phyloP scores from a whole-genome alignment of 1,139 yeast species.

The Nakaseomyces delphensis region DNA sequence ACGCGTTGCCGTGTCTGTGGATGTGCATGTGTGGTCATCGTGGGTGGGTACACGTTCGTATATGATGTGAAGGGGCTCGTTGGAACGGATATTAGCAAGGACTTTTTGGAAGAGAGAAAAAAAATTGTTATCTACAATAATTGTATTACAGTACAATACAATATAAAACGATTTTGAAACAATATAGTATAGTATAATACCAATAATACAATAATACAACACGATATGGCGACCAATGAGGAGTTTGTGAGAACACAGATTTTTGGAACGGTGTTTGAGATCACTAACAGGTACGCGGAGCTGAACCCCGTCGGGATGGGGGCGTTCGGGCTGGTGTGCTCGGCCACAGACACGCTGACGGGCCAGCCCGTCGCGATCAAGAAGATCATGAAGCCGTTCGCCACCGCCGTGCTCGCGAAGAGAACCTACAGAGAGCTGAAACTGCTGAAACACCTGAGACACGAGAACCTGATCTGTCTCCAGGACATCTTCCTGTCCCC shows the following conservation, averaged over 20 bases:
- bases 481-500: constrained; percentile 95
- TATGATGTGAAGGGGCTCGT: too few relatives aligned
- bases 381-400: constrained; percentile 94
- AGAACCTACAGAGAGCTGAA: constrained; percentile 94
- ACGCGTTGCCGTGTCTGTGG: too few relatives aligned
- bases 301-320: constrained; percentile 99
- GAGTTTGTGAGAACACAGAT: constrained; percentile 41
- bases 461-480: constrained; percentile 85
- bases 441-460: constrained; percentile 83
- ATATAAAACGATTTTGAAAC: not conserved
- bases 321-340: constrained; percentile 95
- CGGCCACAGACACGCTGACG: constrained; percentile 86
- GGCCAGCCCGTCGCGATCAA: constrained; percentile 94
- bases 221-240: constrained; percentile 26
- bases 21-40: too few relatives aligned
- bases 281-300: constrained; percentile 83
- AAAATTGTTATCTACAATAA: too few relatives aligned
- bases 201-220: not conserved
- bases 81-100: too few relatives aligned
- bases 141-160: not conserved
- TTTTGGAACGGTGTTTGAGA: constrained; percentile 85
- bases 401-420: constrained; percentile 89
- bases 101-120: too few relatives aligned
- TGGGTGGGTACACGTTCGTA: too few relatives aligned
- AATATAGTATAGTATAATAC: not conserved